phyloP scores from a whole-genome alignment of 2,329 filamentous ascomycete species.

The Cordyceps tenuipes region DNA sequence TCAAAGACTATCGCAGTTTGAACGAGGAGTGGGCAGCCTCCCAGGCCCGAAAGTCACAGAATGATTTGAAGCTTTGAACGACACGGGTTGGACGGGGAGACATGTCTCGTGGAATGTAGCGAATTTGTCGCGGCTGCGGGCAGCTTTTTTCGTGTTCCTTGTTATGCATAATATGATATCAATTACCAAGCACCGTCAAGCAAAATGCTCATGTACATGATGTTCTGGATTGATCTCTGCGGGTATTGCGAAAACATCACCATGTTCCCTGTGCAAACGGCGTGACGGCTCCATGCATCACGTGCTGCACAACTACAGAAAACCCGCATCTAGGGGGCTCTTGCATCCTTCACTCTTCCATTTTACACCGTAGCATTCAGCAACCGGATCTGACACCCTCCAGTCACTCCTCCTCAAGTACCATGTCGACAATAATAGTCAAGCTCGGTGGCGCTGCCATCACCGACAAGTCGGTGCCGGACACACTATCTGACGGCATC shows the following conservation, averaged over 20 bases:
- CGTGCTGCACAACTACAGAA: not conserved
- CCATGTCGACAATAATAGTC: conserved; percentile 7
- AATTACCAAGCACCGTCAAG: not conserved
- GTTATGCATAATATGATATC: not conserved
- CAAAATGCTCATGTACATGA: not conserved
- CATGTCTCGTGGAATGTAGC: not conserved
- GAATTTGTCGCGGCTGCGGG: too few relatives aligned
- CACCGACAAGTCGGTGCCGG: conserved; percentile 7
- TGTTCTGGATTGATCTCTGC: not conserved
- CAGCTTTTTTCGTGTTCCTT: too few relatives aligned
- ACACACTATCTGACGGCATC: conserved; percentile 2
- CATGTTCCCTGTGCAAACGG: not conserved
- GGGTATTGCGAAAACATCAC: not conserved
- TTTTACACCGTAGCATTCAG: not conserved
- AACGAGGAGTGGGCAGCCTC: conserved; percentile 3
- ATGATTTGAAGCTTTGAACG: too few relatives aligned
- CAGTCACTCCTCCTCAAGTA: not conserved
- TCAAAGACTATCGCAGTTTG: conserved; percentile 39
- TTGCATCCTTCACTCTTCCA: not conserved
- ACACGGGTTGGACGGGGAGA: not conserved
- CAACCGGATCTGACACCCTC: not conserved
- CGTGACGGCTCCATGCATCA: not conserved
- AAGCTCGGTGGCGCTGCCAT: conserved; percentile 13
- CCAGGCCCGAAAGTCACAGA: not conserved
- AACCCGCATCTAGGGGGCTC: not conserved